Base-by-base conservation (phyloP, 768 basidiomycete species). In the Chiua virens region DNA sequence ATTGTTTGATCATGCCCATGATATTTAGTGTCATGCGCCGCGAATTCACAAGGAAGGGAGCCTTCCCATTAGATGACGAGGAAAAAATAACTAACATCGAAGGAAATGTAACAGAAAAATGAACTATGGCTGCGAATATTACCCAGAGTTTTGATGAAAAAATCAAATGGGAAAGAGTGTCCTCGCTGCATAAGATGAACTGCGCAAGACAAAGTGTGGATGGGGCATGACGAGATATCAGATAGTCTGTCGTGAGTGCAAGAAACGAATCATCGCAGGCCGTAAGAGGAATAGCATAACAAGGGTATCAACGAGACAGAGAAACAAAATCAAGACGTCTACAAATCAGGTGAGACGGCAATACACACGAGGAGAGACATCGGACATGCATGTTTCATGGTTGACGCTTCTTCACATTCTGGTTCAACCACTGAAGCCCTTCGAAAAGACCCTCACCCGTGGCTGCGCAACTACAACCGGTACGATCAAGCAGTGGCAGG, bases 401-500 rank as follows among this genome's bases (percentile, higher is more conserved):
- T 71, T 89, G 87, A 57, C 88, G 87, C 69, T 92, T 92, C 80
- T 96, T 95, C 65, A 97, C 92, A 69, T 97, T 97, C 73, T 94
- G 92, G 47, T 92, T 95, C 62, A 98, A 75, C 95, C 95, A 98
- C 71, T 95, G 92, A 41, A 98, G 82, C 38, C 96, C 96, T 71
- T 98, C 96, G 60, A 98, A 96, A 17, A 98, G 78, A 50, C 96
- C 96, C 69, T 98, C 96, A 27, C 96, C 96, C 23, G 93, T 94
- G 25, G 93, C 95, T 17, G 94, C 94, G 65, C 94, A 97, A 72
- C 94, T 97, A 54, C 32, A 48, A 15, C 35, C 38, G 27, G 8
- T 21, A 14, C n/a, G 25, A 45, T 52, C 17, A 39, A 61, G 39
- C 37, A 52, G 35, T 13, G 8, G 7, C n/a, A 47, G 39, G 25